Percentiles rank a stretch among this genome's conserved stretches.
These are phyloP conservation scores for Auriscalpium vulgare DNA, from an alignment of 768 basidiomycete species.

Conservation along the genomic window DNA sequence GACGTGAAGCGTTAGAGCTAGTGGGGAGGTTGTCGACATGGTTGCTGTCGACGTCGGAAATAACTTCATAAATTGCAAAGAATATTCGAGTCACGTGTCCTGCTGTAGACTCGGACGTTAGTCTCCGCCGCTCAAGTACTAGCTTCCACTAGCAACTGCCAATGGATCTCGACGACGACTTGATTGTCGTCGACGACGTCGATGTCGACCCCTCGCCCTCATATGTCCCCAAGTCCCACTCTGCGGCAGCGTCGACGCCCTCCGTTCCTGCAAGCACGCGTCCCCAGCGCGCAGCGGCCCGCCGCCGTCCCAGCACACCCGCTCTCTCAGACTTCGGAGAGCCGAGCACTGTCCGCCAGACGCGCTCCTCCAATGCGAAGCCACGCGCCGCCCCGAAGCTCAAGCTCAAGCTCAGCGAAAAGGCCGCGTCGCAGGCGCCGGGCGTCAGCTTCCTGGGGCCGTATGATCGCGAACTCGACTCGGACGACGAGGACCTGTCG, in stretches of 20 bases:
- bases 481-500: constrained; percentile 87
- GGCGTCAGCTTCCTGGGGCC: constrained; percentile 86
- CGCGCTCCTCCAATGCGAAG: constrained; percentile 39
- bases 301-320: constrained; percentile 19
- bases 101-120: no score
- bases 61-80: no score
- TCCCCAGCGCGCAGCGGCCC: constrained; percentile 11
- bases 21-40: constrained; percentile 15
- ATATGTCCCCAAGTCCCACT: constrained; percentile 17
- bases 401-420: constrained; percentile 83
- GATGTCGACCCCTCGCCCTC: constrained; percentile 32
- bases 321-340: constrained; percentile 10
- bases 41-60: constrained; percentile 10
- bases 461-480: constrained; percentile 92
- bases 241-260: constrained; percentile 7
- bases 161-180: constrained; percentile 42
- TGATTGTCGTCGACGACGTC: constrained; percentile 55
- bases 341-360: constrained; percentile 30
- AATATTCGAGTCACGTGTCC: no score
- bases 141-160: no score
- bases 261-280: constrained; percentile 9
- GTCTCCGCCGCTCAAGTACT: no score
- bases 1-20: constrained; percentile 37
- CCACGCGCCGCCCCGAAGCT: constrained; percentile 56
- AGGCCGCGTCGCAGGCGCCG: constrained; percentile 69